Base-by-base conservation (phyloP, 2,329 filamentous ascomycete species). In the Cladophialophora immunda region DNA sequence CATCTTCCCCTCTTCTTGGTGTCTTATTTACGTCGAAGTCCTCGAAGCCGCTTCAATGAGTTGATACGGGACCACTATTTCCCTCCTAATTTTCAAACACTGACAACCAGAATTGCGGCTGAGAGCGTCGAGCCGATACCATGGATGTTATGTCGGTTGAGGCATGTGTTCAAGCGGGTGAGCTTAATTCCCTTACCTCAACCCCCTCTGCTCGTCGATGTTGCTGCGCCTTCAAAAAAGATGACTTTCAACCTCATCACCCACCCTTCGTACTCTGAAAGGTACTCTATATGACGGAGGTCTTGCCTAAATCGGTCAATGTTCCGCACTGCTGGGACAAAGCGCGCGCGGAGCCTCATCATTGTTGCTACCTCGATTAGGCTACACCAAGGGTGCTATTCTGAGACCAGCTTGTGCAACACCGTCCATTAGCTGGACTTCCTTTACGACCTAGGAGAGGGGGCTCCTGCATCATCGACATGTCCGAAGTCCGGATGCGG, bases 141-240 rank as follows among this genome's bases (percentile, higher is more conserved):
- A 70, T 70, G 68, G 64, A 70, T 52, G 68, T 70, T 19, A 58
- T 70, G 58, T 70, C 68, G 22, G 58, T 70, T 27, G 66, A 68
- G 61, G 38, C 47, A 30, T 70, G 68, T 61, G 68, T 70, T 55
- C 66, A 70, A 57, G 66, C 68, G 65, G 68, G 68, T 68, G 47
- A 63, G 68, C 50, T 55, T 27, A 54, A 2, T 27, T 19, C 45
- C 38, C 7, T 22, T 22, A 25, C 25, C 25, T 30, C 5, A 25
- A 8, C 4, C 3, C n/a, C 5, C 30, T n/a, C 11, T 17, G 19
- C 22, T 38, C 19, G 34, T 27, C 13, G 1, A 30, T 53, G 45
- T 45, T 38, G 45, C 38, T 55, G 11, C 30, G 41, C 4, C 25
- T 53, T 61, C 27, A 15, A 2, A 25, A 32, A 9, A 8, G 52